Base-by-base conservation (phyloP, 805 yeast species). In the Candida broadrunensis region DNA sequence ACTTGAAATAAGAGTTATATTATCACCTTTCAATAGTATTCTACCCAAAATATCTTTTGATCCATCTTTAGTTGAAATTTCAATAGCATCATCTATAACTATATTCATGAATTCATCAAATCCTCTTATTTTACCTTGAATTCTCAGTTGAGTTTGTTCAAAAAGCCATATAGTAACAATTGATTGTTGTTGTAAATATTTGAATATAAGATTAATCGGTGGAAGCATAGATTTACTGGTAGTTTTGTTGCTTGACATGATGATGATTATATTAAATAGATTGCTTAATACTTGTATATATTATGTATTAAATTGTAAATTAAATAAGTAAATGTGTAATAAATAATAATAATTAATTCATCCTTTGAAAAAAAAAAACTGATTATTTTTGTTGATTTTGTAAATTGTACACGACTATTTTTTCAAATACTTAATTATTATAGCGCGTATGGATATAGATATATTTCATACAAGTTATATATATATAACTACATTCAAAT, bases 41-140 rank as follows among this genome's bases (percentile, higher is more conserved):
- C 85, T 70, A 1, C 96, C 96, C 42, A 88, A 55, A n/a, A 65
- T 63, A 20, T 78, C 75, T 40, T 69, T 68, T 1, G 72, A 72
- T 1, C 80, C 80, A 29, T 74, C 75, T n/a, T 58, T 57, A 4
- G 65, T 62, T 38, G 74, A 69, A 5, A 91, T 70, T 52, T 95
- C 96, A 13, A 68, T 65, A 1, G 83, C 82, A 20, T 78, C 81
- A 42, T 78, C 83, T 12, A 78, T 48, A 16, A 78, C 82, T 9
- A 78, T 65, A 58, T 93, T 93, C 99, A 93, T 95, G 56, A 90
- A 91, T 67, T 95, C 99, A 62, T 93, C 99, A 63, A 95, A 91
- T 1, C 99, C 99, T 45, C 83, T 73, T 23, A 93, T 82, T 45
- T 75, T 78, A 1, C 99, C 99, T 51, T 85, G 86, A 23, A 91